These are phyloP conservation scores for Lachancea waltii DNA, from an alignment of 805 yeast genomes.

Conservation along the genomic window DNA sequence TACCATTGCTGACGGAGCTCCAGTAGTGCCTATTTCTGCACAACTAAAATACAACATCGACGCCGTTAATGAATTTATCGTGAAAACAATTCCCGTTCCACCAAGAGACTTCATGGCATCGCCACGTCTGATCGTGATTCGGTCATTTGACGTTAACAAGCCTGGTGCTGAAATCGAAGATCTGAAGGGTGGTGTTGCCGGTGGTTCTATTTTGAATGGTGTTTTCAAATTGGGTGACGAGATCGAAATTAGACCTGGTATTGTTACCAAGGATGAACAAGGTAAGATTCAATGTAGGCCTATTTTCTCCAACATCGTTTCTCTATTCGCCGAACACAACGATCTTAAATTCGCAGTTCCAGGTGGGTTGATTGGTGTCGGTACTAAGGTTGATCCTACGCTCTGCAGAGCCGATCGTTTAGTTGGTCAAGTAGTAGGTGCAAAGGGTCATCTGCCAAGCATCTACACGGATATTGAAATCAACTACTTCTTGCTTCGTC, in stretches of 20 bases:
- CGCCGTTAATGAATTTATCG: conserved; percentile 95
- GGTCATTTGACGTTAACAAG: conserved; percentile 97
- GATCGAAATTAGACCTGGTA: conserved; percentile 98
- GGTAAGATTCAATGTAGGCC: conserved; percentile 91
- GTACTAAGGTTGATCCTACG: conserved; percentile 98
- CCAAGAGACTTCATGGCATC: conserved; percentile 89
- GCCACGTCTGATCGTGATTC: conserved; percentile 92
- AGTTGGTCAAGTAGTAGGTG: conserved; percentile 98
- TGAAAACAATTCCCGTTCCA: conserved; percentile 90
- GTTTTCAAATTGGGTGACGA: conserved; percentile 96
- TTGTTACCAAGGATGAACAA: conserved; percentile 88
- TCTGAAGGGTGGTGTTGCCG: conserved; percentile 99
- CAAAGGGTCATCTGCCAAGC: conserved; percentile 91
- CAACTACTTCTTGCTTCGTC: conserved; percentile 91
- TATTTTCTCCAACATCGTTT: conserved; percentile 86
- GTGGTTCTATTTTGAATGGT: conserved; percentile 96
- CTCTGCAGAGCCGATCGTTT: conserved; percentile 98
- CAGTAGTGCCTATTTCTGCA: conserved; percentile 97
- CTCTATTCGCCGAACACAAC: conserved; percentile 95
- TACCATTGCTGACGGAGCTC: conserved; percentile 98
- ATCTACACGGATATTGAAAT: conserved; percentile 96
- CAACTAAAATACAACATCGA: conserved; percentile 97
- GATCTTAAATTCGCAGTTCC: conserved; percentile 98
- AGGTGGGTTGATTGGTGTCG: conserved; percentile 99
- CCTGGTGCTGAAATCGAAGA: conserved; percentile 98